Evolutionary conservation across 352 stramenopile genomes (phyloP), one percentile per base, ranked within the genome.

Genomic region (Phytophthora quininea): DNA sequence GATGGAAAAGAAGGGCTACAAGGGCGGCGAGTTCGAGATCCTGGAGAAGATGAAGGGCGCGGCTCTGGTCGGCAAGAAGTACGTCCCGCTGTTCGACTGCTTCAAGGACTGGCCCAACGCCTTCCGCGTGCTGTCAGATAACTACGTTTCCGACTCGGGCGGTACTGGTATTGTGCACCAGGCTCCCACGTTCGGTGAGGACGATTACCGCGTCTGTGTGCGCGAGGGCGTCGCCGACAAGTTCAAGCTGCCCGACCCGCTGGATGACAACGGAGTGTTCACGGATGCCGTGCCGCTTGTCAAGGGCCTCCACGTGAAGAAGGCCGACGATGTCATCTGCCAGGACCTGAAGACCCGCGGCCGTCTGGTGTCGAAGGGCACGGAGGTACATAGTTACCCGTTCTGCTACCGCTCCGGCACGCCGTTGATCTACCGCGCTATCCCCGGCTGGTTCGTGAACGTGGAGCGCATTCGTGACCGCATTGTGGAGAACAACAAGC

Each of bases 381-480:
- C 91, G 57, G 94, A 99, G 54, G 89, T 97, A 64, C 98, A 99
- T 91, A 98, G 90, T 62, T 99, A 99, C 80, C 98, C 98, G 29
- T 99, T 99, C 86, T 99, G 98, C 84, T 99, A 98, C 95, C 88
- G 98, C 67, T 99, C 96, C n/a, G 98, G 99, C 70, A 99, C 98
- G 40, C 98, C 98, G 29, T 82, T 99, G 40, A 99, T 99, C 81
- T 99, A 99, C 90, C 98, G 98, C 62, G 98, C 97, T 14, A 97
- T 99, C 40, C 97, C 97, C 1, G 98, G 95, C 9, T 99, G 98
- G 98, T 99, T 99, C 64, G 92, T 99, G 24, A 98, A 98, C 67
- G 97, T 99, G 10, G 97, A 99, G 72, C 90, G 95, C 64, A 99
- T 99, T 70, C 97, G 98, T 50, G 96, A 99, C 52, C 90, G 96